Conservation (phyloP, 352 stramenopile genomes). For the Globisporangium carolinianum region DNA sequence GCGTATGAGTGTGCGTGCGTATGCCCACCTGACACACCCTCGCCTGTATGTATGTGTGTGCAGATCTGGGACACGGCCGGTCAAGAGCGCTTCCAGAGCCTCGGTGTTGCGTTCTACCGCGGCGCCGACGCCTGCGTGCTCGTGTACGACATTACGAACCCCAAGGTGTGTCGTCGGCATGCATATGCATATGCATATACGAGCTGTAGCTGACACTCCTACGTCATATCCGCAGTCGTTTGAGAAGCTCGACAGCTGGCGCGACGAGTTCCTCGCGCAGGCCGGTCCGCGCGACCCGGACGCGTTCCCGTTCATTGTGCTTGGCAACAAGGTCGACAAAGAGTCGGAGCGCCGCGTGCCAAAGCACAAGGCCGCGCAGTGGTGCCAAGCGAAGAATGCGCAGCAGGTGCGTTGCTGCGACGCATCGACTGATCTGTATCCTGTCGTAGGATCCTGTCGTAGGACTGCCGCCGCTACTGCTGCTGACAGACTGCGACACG, state of each 20-base stretch:
- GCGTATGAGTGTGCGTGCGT: neutral
- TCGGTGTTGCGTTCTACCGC: slow-evolving; percentile 98
- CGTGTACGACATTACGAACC: slow-evolving; percentile 99
- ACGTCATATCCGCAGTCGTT: slow-evolving; percentile 74
- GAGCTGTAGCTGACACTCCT: no score
- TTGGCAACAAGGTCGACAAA: slow-evolving; percentile 99
- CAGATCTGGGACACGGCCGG: slow-evolving; percentile 99
- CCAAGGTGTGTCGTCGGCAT: slow-evolving; percentile 46
- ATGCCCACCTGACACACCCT: neutral
- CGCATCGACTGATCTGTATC: no score
- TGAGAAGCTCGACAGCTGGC: slow-evolving; percentile 97
- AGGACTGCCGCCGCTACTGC: neutral
- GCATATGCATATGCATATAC: neutral
- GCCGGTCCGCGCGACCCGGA: slow-evolving; percentile 86
- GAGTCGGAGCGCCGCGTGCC: slow-evolving; percentile 83
- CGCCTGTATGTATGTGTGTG: neutral
- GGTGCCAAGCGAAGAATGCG: slow-evolving; percentile 86
- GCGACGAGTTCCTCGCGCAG: slow-evolving; percentile 95
- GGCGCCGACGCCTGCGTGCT: slow-evolving; percentile 97
- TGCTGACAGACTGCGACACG: neutral
- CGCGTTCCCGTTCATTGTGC: slow-evolving; percentile 96
- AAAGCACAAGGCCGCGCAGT: slow-evolving; percentile 89
- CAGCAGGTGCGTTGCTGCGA: slow-evolving; percentile 19
- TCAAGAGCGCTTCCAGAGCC: slow-evolving; percentile 97
- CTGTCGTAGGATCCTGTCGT: no score